phyloP scores from a whole-genome alignment of 2,329 filamentous ascomycete species.

The Fusarium pseudoanthophilum region DNA sequence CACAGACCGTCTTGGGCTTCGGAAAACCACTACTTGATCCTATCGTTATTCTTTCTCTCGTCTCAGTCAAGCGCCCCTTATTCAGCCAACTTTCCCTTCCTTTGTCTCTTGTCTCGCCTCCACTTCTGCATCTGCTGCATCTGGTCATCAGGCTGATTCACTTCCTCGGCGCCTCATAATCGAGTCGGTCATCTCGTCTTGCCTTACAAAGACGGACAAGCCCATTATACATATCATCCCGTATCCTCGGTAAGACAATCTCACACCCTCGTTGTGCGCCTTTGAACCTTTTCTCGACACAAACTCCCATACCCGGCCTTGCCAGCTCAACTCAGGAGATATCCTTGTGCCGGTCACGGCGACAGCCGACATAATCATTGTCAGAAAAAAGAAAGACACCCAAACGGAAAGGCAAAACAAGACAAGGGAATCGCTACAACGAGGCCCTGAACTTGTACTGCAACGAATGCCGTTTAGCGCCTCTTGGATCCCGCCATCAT shows the following conservation, averaged over 20 bases:
- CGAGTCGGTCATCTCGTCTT: slow-evolving; percentile 1
- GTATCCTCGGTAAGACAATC: slow-evolving; percentile 29
- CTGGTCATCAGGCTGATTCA: slow-evolving; percentile 20
- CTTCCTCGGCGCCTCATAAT: slow-evolving; percentile 13
- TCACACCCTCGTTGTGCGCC: slow-evolving; percentile 4
- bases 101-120: slow-evolving; percentile 15
- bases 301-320: slow-evolving; percentile 7
- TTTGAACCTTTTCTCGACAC: not conserved
- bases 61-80: slow-evolving; percentile 3
- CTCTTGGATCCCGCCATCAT: slow-evolving; percentile 44
- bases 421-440: slow-evolving; percentile 19
- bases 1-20: slow-evolving; percentile 9
- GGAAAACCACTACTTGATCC: not conserved
- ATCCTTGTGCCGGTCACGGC: slow-evolving; percentile 27
- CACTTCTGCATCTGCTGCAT: slow-evolving; percentile 27
- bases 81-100: not conserved
- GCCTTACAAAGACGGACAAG: slow-evolving; percentile 22
- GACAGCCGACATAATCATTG: slow-evolving; percentile 16
- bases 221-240: slow-evolving; percentile 18
- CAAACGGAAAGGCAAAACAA: slow-evolving; percentile 9
- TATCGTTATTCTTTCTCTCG: not conserved
- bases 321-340: slow-evolving; percentile 15
- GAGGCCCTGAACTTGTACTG: slow-evolving; percentile 34
- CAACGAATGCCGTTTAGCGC: slow-evolving; percentile 46
- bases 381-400: not conserved